Conservation (phyloP, 441 rosid genomes). For the Jatropha multifida region DNA sequence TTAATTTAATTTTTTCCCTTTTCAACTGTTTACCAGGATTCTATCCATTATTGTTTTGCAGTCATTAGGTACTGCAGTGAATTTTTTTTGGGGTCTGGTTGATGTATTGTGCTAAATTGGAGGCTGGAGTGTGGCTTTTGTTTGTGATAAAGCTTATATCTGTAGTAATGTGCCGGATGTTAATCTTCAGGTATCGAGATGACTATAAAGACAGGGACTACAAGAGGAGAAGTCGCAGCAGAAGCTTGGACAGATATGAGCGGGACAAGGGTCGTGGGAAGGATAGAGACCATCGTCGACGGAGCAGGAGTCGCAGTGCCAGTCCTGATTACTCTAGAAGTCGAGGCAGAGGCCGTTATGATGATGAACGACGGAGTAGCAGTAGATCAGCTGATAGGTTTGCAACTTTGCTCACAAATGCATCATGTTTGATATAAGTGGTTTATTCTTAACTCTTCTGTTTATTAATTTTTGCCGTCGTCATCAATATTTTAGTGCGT, state of each 20-base stretch:
- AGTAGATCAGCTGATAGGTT: constrained; percentile 52
- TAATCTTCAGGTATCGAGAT: constrained; percentile 41
- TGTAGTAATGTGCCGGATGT: neutral
- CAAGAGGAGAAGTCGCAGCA: constrained; percentile 56
- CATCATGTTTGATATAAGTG: neutral
- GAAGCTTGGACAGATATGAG: constrained; percentile 50
- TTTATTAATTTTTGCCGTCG: neutral
- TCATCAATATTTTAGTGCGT: constrained; percentile 22
- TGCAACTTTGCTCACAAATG: neutral
- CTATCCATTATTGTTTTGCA: neutral
- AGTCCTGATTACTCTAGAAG: constrained; percentile 49
- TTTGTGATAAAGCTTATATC: neutral
- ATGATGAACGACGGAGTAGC: constrained; percentile 44
- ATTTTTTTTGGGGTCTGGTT: neutral
- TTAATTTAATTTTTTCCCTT: neutral
- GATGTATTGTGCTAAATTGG: neutral
- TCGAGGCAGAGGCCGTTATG: constrained; percentile 47
- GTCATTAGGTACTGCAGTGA: too few species aligned
- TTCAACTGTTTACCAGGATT: neutral
- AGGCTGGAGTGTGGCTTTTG: neutral
- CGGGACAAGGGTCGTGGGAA: constrained; percentile 51
- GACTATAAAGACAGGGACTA: constrained; percentile 46
- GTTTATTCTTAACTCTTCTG: neutral
- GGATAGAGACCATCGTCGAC: constrained; percentile 43
- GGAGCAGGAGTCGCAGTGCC: constrained; percentile 56